Evolutionary conservation across 1,284 basidiomycete genomes (phyloP).

Genomic region (Cryptococcus sp.): DNA sequence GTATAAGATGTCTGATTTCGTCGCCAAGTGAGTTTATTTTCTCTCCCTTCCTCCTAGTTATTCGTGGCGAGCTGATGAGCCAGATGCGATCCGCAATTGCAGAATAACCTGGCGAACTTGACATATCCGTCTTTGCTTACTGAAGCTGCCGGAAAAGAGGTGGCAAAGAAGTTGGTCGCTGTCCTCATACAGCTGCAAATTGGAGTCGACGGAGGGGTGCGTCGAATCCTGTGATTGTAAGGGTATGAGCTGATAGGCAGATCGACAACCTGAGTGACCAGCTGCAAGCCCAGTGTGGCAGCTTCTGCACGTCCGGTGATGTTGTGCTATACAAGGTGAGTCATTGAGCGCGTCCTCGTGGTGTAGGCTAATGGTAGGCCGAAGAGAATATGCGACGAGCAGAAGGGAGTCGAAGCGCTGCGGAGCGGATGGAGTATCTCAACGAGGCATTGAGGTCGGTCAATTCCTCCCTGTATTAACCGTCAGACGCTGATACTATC

Average conservation of each 20-base stretch:
- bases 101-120: constrained; percentile 60
- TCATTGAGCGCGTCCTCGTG: not conserved
- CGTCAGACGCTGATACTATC: not conserved
- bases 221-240: constrained; percentile 27
- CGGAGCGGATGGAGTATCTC: constrained; percentile 68
- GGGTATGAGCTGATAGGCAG: constrained; percentile 47
- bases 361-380: constrained; percentile 53
- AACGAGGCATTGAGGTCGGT: constrained; percentile 71
- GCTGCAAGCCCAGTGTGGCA: constrained; percentile 87
- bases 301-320: constrained; percentile 96
- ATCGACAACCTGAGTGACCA: constrained; percentile 94
- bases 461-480: not conserved
- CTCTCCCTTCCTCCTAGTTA: not conserved
- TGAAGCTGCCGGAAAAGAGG: constrained; percentile 69
- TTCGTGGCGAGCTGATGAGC: not conserved
- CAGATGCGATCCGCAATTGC: constrained; percentile 50
- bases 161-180: constrained; percentile 83
- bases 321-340: constrained; percentile 91
- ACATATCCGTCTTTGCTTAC: constrained; percentile 83
- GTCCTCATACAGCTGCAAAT: constrained; percentile 97
- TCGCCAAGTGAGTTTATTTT: constrained; percentile 59
- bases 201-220: constrained; percentile 85
- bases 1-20: constrained; percentile 80
- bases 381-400: constrained; percentile 90
- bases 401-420: constrained; percentile 66